Percentiles rank a stretch among this genome's conserved stretches.
Evolutionary conservation across 768 basidiomycete genomes (phyloP).

Genomic region (Pleurotus tuoliensis): DNA sequence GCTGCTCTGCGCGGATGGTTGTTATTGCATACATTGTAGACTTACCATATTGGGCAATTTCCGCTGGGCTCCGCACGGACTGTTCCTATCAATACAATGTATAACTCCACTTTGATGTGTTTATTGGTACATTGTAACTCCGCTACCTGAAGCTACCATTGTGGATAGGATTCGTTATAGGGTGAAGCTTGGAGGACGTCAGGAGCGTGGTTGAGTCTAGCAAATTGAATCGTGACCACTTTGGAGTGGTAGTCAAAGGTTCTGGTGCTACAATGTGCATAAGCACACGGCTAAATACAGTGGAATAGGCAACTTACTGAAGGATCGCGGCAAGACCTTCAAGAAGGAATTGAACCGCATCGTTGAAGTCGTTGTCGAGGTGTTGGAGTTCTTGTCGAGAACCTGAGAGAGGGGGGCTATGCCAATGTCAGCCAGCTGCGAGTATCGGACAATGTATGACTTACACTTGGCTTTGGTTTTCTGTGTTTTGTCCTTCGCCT

Average conservation of each 20-base stretch:
- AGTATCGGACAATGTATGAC: conserved; percentile 19
- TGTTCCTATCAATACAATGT: too few species aligned
- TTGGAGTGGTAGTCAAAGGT: background rate
- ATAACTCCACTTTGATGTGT: too few species aligned
- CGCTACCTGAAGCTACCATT: conserved; percentile 27
- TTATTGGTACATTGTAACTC: too few species aligned
- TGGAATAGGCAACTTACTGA: conserved; percentile 16
- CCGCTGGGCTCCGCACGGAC: too few species aligned
- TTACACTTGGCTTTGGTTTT: conserved; percentile 34
- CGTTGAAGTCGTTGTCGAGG: conserved; percentile 27
- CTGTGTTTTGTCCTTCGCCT: conserved; percentile 61
- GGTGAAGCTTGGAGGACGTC: conserved; percentile 3
- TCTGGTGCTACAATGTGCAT: background rate
- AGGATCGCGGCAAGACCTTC: conserved; percentile 12
- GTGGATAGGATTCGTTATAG: conserved; percentile 18
- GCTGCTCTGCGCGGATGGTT: too few species aligned
- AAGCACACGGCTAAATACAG: background rate
- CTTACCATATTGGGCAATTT: too few species aligned
- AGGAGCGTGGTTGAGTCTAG: conserved; percentile 2
- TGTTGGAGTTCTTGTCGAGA: conserved; percentile 4
- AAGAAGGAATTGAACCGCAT: conserved; percentile 62
- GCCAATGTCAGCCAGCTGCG: conserved; percentile 10
- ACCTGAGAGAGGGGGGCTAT: conserved; percentile 8
- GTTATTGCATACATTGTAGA: too few species aligned
- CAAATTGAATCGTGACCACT: conserved; percentile 3